A percentile compares a stretch with the other conserved stretches of the same genome.
Conservation (phyloP, 2,329 filamentous ascomycete genomes). For the Aspergillus hortae region DNA sequence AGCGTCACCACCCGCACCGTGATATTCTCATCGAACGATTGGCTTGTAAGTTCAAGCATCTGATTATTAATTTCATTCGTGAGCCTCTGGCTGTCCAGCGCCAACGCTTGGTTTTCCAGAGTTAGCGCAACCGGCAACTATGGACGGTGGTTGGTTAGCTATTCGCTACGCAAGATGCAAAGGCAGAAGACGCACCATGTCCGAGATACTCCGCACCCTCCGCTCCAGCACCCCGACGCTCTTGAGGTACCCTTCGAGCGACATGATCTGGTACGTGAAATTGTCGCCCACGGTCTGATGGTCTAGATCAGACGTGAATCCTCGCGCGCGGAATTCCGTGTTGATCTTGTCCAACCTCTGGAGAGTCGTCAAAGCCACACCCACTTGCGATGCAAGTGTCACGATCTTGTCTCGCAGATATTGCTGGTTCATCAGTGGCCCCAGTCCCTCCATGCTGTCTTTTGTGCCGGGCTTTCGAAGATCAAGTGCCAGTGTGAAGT, state of each 20-base stretch:
- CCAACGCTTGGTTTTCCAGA: conserved; percentile 11
- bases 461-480: not conserved
- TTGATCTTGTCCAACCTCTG: conserved; percentile 10
- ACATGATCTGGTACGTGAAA: conserved; percentile 7
- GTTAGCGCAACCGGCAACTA: conserved; percentile 15
- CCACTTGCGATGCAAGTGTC: conserved; percentile 6
- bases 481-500: conserved; percentile 13
- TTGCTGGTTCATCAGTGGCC: conserved; percentile 9
- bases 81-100: conserved; percentile 9
- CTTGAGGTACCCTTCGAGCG: conserved; percentile 10
- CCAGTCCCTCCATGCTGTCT: not conserved
- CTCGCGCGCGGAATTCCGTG: conserved; percentile 1
- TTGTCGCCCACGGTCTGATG: conserved; percentile 2
- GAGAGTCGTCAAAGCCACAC: conserved; percentile 8
- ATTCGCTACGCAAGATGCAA: not conserved
- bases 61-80: conserved; percentile 12
- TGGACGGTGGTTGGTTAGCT: not conserved
- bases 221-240: conserved; percentile 14
- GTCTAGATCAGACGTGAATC: not conserved
- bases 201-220: conserved; percentile 14
- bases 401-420: conserved; percentile 10
- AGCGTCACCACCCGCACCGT: conserved; percentile 25
- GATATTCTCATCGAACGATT: conserved; percentile 21
- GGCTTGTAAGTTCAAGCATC: conserved; percentile 15
- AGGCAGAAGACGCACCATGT: conserved; percentile 9